Conservation (phyloP, 345 rosid genomes). For the Mercurialis annua region DNA sequence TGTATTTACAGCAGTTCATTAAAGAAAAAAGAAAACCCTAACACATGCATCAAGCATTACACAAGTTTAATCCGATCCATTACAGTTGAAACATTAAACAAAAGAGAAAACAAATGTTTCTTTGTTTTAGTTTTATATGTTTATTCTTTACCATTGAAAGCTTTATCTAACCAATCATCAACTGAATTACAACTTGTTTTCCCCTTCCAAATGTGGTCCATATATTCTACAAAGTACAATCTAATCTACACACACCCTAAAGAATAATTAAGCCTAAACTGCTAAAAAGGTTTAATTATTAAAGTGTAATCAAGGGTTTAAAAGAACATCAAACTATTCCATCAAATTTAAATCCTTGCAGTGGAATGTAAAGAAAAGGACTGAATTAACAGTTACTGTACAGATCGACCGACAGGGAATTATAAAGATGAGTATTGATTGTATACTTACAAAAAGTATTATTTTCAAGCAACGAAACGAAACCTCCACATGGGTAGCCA, state of each 20-base stretch:
- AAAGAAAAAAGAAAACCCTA: slow-evolving; percentile 20
- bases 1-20: slow-evolving; percentile 13
- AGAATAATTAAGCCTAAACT: neutral
- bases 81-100: neutral
- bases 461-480: neutral
- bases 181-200: neutral
- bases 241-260: slow-evolving; percentile 4
- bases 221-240: neutral
- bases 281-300: neutral
- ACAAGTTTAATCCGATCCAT: neutral
- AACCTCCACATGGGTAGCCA: slow-evolving; percentile 14
- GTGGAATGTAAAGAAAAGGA: neutral
- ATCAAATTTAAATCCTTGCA: neutral
- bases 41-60: neutral
- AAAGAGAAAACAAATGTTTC: neutral
- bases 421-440: neutral
- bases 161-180: slow-evolving; percentile 21
- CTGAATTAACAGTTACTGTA: slow-evolving; percentile 7
- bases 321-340: neutral
- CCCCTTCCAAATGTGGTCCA: slow-evolving; percentile 31
- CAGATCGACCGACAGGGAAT: slow-evolving; percentile 13
- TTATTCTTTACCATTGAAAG: slow-evolving; percentile 11
- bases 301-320: neutral
- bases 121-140: neutral
- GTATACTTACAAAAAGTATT: neutral